Percentiles rank a stretch among this genome's conserved stretches.
These are phyloP conservation scores for Delphinella strobiligena DNA, from an alignment of 2,329 filamentous ascomycete genomes.

Conservation along the genomic window DNA sequence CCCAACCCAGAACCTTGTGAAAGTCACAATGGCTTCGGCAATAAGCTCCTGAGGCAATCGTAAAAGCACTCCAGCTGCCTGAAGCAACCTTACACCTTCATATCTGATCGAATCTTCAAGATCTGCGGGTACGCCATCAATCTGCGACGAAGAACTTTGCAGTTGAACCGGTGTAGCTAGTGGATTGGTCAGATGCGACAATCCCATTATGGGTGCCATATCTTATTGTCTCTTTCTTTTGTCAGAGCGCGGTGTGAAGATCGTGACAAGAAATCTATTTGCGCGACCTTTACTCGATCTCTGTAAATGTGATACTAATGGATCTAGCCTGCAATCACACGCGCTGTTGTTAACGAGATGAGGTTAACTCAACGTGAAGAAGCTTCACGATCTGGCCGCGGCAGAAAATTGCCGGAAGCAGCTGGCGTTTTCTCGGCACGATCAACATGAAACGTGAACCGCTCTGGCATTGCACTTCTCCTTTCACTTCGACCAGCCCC, in stretches of 20 bases:
- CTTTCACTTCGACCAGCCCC: neutral
- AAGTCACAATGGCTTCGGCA: constrained; percentile 70
- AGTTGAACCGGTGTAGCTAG: constrained; percentile 63
- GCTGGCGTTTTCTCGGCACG: neutral
- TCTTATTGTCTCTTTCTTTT: neutral
- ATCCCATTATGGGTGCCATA: constrained; percentile 19
- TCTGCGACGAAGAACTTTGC: constrained; percentile 42
- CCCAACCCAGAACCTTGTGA: constrained; percentile 70
- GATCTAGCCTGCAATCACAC: no score
- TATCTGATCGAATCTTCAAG: constrained; percentile 62
- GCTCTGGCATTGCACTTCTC: no score
- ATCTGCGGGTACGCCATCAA: constrained; percentile 49
- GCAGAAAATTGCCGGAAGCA: neutral
- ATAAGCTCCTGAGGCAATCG: constrained; percentile 76
- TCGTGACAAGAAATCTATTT: no score
- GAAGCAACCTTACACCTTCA: constrained; percentile 60
- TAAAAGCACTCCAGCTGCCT: constrained; percentile 69
- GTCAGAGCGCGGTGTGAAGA: neutral
- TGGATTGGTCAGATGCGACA: constrained; percentile 50
- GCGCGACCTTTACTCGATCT: no score
- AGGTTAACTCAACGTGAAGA: no score
- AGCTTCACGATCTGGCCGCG: no score
- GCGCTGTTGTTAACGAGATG: no score
- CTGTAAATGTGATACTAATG: no score
- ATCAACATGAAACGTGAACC: neutral